phyloP scores from a whole-genome alignment of 106 monocot genomes.

The Hemerocallis citrina region DNA sequence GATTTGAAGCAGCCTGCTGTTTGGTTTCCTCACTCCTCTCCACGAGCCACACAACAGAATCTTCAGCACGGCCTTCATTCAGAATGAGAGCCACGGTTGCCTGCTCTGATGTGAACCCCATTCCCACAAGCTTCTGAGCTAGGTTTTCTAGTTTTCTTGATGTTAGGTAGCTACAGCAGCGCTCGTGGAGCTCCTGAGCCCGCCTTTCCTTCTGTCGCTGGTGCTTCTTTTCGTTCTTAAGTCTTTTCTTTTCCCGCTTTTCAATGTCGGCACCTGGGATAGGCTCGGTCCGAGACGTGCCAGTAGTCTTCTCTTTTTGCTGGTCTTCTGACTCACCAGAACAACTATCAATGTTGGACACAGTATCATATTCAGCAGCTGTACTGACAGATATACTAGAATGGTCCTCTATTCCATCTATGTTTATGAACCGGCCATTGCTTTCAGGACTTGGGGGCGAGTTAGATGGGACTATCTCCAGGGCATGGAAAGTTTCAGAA shows the following conservation, averaged over 20 bases:
- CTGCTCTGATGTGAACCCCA: constrained; percentile 74
- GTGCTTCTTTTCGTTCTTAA: constrained; percentile 93
- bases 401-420: constrained; percentile 45
- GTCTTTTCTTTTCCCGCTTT: constrained; percentile 86
- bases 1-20: constrained; percentile 20
- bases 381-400: constrained; percentile 28
- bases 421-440: constrained; percentile 20
- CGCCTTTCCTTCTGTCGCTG: constrained; percentile 81
- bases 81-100: constrained; percentile 76
- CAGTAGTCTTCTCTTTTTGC: constrained; percentile 37
- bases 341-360: constrained; percentile 71
- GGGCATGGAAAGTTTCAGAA: constrained; percentile 41
- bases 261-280: constrained; percentile 68
- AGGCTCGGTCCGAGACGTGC: constrained; percentile 21
- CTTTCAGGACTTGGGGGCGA: background rate
- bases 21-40: constrained; percentile 42
- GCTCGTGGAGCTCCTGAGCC: constrained; percentile 71
- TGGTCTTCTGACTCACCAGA: constrained; percentile 83
- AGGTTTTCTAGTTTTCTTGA: constrained; percentile 76
- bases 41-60: constrained; percentile 73
- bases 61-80: constrained; percentile 69
- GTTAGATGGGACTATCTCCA: constrained; percentile 20
- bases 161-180: constrained; percentile 59
- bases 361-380: constrained; percentile 58
- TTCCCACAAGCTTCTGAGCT: constrained; percentile 62